Evolutionary conservation across 495 filamentous ascomycete species (phyloP), one percentile per base, ranked within the genome.

Genomic region (Cenococcum geophilum): DNA sequence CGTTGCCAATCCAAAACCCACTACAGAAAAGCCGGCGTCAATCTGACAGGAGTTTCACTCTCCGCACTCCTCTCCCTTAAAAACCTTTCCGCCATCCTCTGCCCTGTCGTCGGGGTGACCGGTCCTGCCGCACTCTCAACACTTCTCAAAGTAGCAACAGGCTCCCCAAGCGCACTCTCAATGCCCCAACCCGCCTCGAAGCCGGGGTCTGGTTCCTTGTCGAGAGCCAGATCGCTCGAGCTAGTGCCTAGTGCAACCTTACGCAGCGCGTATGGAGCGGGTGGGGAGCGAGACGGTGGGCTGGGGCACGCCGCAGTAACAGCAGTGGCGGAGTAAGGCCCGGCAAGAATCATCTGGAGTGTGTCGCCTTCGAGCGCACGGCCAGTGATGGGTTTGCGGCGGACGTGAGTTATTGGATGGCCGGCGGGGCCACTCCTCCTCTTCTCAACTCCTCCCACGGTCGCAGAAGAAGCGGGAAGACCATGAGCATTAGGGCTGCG

Each of bases 21-120:
- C 40, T 45, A 45, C 40, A 45, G 11, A 45, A 45, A 45, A 2
- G 14, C 40, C 40, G 40, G 40, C 40, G 40, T 45, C 18, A 45
- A 45, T 4, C 40, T 4, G 4, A 45, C 40, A 14, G 12, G 14
- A 4, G 14, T 45, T 27, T 52, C 65, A 59, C 58, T 62, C 12
- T 47, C 58, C 5, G 40, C 58, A 22, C 53, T 63, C 56, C 65
- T 59, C 66, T 65, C 66, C 27, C 63, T 62, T 43, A 73, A 57
- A 56, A 69, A 72, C 11, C 61, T 54, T 12, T 67, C 69, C 45
- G 65, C 71, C 63, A 73, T 51, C 27, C 70, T 67, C 43, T 71
- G 68, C 22, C 70, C 71, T 9, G 71, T 65, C 56, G 61, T 70
- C 18, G 27, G 60, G 23, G 60, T 61, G 16, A 61, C 63, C 43